These are phyloP conservation scores for Citrus reticulata DNA, from an alignment of 345 rosid species.

Conservation along the genomic window DNA sequence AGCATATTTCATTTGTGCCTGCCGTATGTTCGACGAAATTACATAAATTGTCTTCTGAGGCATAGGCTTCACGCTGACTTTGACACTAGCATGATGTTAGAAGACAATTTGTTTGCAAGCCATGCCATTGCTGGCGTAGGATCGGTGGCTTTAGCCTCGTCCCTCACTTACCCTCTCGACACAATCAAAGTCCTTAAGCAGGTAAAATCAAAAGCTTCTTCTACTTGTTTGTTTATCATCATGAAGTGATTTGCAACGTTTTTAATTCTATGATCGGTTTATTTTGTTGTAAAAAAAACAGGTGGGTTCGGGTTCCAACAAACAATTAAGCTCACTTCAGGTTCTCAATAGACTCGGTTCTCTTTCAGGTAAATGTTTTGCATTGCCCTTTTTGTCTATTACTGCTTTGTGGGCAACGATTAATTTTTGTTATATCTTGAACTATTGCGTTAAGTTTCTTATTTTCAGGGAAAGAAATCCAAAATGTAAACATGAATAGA, in stretches of 20 bases:
- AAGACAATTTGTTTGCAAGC: constrained; percentile 66
- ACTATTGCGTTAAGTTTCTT: background rate
- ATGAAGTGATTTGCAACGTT: background rate
- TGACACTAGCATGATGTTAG: constrained; percentile 21
- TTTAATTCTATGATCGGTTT: too few relatives aligned
- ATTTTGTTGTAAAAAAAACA: constrained; percentile 9
- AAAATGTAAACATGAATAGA: background rate
- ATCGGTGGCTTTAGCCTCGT: constrained; percentile 67
- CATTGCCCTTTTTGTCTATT: constrained; percentile 4
- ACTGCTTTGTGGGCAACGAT: background rate
- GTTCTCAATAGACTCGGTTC: constrained; percentile 53
- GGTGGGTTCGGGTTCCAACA: constrained; percentile 79
- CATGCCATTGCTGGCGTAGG: constrained; percentile 77
- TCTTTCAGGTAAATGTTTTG: constrained; percentile 43
- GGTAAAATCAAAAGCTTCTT: constrained; percentile 30
- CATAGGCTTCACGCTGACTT: background rate
- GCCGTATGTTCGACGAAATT: background rate
- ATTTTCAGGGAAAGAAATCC: background rate
- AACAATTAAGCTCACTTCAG: constrained; percentile 44
- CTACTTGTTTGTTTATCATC: background rate
- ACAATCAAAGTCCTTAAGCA: constrained; percentile 77
- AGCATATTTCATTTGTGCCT: background rate
- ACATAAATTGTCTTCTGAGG: background rate
- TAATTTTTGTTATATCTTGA: background rate
- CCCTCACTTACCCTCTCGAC: constrained; percentile 78